Percentiles rank a stretch among this genome's conserved stretches.
These are phyloP conservation scores for Alternaria sp. DNA, from an alignment of 2,329 filamentous ascomycete species.

Conservation along the genomic window DNA sequence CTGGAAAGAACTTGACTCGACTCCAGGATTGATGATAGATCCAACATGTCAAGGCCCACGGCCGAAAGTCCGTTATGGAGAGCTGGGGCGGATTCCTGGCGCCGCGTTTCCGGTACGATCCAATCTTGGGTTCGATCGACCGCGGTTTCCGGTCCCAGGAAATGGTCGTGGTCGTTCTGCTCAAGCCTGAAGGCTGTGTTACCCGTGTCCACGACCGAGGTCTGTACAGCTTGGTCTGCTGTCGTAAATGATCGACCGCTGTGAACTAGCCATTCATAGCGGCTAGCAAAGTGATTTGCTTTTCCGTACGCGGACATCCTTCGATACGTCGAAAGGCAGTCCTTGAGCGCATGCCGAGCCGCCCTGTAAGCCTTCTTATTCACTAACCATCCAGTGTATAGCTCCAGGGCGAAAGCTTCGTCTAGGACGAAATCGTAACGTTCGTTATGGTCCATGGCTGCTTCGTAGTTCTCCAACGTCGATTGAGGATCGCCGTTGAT, in stretches of 20 bases:
- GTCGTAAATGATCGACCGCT: slow-evolving; percentile 68
- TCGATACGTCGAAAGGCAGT: slow-evolving; percentile 73
- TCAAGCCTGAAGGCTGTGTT: slow-evolving; percentile 54
- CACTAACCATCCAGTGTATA: slow-evolving; percentile 76
- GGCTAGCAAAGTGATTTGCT: slow-evolving; percentile 71
- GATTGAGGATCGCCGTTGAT: slow-evolving; percentile 61
- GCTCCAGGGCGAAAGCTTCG: slow-evolving; percentile 75
- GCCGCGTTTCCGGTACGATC: slow-evolving; percentile 55
- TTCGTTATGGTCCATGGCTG: slow-evolving; percentile 74
- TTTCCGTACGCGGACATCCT: slow-evolving; percentile 75
- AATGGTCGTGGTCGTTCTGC: slow-evolving; percentile 53
- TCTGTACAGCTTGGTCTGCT: slow-evolving; percentile 72
- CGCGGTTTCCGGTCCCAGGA: slow-evolving; percentile 49
- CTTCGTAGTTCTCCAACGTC: slow-evolving; percentile 72
- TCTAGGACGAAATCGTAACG: slow-evolving; percentile 73
- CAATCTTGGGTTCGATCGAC: slow-evolving; percentile 60
- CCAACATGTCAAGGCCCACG: slow-evolving; percentile 77
- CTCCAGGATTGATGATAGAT: slow-evolving; percentile 78
- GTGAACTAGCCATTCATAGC: slow-evolving; percentile 72
- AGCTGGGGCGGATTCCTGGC: slow-evolving; percentile 57
- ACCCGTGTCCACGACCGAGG: slow-evolving; percentile 64
- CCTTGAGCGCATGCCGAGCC: slow-evolving; percentile 72
- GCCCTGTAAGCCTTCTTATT: slow-evolving; percentile 71
- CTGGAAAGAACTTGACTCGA: slow-evolving; percentile 83
- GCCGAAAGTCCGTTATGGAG: slow-evolving; percentile 71